Percentiles rank a stretch among this genome's conserved stretches.
Evolutionary conservation across 352 stramenopile genomes (phyloP).

Genomic region (Plasmopara viticola): DNA sequence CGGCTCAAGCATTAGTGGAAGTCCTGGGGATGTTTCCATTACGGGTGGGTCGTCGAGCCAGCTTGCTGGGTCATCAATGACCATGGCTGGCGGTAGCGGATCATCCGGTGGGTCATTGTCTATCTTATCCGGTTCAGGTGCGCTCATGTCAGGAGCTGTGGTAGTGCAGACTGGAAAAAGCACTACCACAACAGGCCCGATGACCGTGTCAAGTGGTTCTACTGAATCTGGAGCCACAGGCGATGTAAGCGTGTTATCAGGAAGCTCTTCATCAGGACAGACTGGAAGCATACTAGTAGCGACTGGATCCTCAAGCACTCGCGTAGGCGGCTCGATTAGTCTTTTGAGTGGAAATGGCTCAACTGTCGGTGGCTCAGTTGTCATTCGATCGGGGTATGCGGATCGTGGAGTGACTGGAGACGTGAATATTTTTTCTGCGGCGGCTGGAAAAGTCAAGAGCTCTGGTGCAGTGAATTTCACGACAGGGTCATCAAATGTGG

Average conservation of each 20-base stretch:
- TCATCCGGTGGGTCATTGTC: constrained; percentile 13
- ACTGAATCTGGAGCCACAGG: constrained; percentile 14
- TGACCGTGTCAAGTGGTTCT: constrained; percentile 16
- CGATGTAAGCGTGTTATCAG: constrained; percentile 16
- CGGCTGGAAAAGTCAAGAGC: constrained; percentile 11
- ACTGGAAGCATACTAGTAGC: constrained; percentile 21
- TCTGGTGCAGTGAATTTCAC: constrained; percentile 19
- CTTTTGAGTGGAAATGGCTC: constrained; percentile 25
- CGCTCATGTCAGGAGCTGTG: constrained; percentile 10
- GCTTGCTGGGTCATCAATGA: constrained; percentile 12
- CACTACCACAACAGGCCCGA: constrained; percentile 10
- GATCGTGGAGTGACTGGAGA: constrained; percentile 17
- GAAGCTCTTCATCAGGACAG: constrained; percentile 14
- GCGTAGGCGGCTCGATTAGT: constrained; percentile 9
- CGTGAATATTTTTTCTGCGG: constrained; percentile 19
- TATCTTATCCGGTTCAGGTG: constrained; percentile 16
- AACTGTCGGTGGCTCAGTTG: constrained; percentile 13
- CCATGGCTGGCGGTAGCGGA: constrained; percentile 13
- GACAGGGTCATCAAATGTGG: constrained; percentile 19
- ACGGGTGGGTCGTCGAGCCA: constrained; percentile 10
- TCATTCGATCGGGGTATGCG: constrained; percentile 17
- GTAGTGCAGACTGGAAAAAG: constrained; percentile 15
- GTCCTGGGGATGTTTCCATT: constrained; percentile 8
- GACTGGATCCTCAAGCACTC: constrained; percentile 14
- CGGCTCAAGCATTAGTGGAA: constrained; percentile 12